Evolutionary conservation across 2,329 filamentous ascomycete genomes (phyloP), one percentile per base, ranked within the genome.

Genomic region (Mycocentrospora acerina): DNA sequence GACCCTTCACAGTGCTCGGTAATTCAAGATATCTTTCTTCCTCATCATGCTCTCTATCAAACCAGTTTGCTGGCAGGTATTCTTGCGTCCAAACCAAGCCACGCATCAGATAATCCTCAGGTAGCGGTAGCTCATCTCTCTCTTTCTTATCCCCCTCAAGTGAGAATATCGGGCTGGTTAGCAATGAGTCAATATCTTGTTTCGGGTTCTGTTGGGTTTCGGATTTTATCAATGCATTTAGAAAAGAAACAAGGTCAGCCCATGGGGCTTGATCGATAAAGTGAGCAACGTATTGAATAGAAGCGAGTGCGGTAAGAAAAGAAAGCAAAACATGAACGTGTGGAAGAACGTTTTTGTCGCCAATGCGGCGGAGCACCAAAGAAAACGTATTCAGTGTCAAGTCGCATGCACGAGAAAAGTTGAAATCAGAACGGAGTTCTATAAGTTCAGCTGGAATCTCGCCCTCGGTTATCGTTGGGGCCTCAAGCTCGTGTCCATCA

Each of bases 21-120:
- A 78, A 64, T 53, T 87, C 83, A 30, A 86, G 77, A 12, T 76
- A 76, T 28, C 82, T 77, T 44, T 86, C 83, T 9, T 85, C 81
- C n/a, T 86, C 83, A 17, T 86, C 82, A 4, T 82, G 72, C 41
- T 76, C 75, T 1, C 76, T 73, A 7, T 74, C 72, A 53, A 87
- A 87, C 78, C 79, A 86, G 1, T 72, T 67, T 0, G 63, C 39
- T 0, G 82, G 81, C 36, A 79, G 82, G 39, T 83, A 83, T 9
- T 71, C 70, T 2, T 80, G 72, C 0, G 75, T 70, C 70, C 81
- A 87, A 2, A 81, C 60, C 2, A 86, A 67, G 0, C 85, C 85
- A 1, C 82, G 73, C 38, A 88, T 74, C 0, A 78, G 73, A 48
- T 80, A 87, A 44, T 90, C 86, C 32, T 89, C 86, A 0, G 83